Percentiles rank a stretch among this genome's conserved stretches.
Conservation (phyloP, 1,284 basidiomycete genomes). For the Phellinidium pouzarii region DNA sequence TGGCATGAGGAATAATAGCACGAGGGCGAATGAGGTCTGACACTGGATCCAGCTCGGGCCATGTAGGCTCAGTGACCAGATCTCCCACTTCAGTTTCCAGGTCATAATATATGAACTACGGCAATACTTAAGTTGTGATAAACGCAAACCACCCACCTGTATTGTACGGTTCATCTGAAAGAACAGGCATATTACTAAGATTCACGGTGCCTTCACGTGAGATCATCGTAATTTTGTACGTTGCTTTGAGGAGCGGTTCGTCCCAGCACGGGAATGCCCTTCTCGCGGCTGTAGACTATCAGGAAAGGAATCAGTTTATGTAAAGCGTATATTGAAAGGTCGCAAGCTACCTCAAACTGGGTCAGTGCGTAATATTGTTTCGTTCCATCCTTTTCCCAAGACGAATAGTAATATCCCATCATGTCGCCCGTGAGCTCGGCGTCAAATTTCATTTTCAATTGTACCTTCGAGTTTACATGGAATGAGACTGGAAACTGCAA, state of each 20-base stretch:
- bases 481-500: constrained; percentile 51
- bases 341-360: constrained; percentile 60
- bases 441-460: constrained; percentile 57
- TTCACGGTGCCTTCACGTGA: constrained; percentile 73
- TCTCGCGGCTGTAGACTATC: constrained; percentile 82
- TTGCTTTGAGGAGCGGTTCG: constrained; percentile 89
- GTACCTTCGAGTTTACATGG: constrained; percentile 56
- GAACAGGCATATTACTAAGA: constrained; percentile 82
- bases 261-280: constrained; percentile 88
- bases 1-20: not conserved
- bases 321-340: not conserved
- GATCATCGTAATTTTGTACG: constrained; percentile 76
- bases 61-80: not conserved
- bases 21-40: not conserved
- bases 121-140: not conserved
- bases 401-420: constrained; percentile 67
- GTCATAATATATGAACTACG: not conserved
- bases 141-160: constrained; percentile 4
- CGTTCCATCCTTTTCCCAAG: constrained; percentile 49
- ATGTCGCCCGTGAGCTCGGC: constrained; percentile 61
- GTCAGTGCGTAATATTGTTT: constrained; percentile 72
- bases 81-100: not conserved
- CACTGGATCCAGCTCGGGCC: not conserved
- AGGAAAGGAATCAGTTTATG: constrained; percentile 10
- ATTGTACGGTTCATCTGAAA: constrained; percentile 44